Conservation (phyloP, 306 rosid genomes). For the Gynostemma pentaphyllum region DNA sequence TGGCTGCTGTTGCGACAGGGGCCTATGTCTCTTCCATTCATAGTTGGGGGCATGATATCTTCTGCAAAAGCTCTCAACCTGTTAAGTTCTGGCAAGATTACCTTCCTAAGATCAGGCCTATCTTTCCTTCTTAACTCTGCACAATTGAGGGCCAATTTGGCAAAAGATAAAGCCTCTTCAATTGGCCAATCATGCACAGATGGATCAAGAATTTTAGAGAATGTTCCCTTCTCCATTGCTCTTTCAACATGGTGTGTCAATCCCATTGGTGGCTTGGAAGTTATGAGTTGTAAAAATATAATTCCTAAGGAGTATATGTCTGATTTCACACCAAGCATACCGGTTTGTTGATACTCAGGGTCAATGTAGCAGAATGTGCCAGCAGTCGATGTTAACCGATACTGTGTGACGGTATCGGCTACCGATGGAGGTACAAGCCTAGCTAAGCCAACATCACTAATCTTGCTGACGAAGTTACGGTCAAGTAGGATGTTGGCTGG, state of each 20-base stretch:
- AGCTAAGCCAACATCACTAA: constrained; percentile 84
- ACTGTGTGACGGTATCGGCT: constrained; percentile 63
- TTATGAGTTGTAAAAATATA: constrained; percentile 64
- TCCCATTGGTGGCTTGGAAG: constrained; percentile 84
- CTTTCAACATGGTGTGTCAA: constrained; percentile 62
- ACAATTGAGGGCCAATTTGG: constrained; percentile 56
- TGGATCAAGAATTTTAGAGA: constrained; percentile 56
- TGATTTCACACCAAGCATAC: constrained; percentile 89
- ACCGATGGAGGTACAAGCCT: constrained; percentile 76
- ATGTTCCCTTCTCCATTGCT: constrained; percentile 54
- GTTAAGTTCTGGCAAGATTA: constrained; percentile 55
- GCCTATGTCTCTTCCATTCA: constrained; percentile 1
- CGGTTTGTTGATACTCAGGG: constrained; percentile 95
- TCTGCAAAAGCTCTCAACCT: constrained; percentile 54
- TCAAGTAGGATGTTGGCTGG: constrained; percentile 83
- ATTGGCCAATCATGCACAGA: constrained; percentile 68
- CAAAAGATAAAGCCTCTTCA: constrained; percentile 47
- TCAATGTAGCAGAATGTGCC: constrained; percentile 96
- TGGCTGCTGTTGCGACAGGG: constrained; percentile 25
- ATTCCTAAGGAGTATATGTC: constrained; percentile 88
- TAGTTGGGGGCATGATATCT: constrained; percentile 9
- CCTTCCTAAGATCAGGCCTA: constrained; percentile 72
- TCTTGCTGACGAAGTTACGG: constrained; percentile 69
- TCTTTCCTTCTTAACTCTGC: constrained; percentile 73
- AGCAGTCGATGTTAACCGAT: constrained; percentile 77